A percentile compares a stretch with the other conserved stretches of the same genome.
These are phyloP conservation scores for Hirschfeldia incana DNA, from an alignment of 345 rosid species.

Conservation along the genomic window DNA sequence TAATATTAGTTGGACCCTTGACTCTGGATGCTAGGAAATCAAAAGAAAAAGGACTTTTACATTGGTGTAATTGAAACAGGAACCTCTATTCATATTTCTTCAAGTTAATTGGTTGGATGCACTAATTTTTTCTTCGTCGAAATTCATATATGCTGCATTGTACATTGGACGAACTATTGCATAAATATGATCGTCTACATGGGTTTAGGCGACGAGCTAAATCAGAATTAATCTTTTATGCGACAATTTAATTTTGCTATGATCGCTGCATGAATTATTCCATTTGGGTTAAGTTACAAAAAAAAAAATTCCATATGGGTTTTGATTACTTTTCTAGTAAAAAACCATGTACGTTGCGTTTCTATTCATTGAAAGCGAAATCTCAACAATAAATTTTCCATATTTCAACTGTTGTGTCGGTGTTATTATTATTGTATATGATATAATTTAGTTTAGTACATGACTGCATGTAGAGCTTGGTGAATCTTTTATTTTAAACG, in stretches of 20 bases:
- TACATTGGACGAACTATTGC: background rate
- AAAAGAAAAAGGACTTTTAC: background rate
- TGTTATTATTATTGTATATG: background rate
- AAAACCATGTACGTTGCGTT: conserved; percentile 2
- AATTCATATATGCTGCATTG: background rate
- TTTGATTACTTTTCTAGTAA: conserved; percentile 2
- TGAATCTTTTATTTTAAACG: background rate
- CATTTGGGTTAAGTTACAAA: background rate
- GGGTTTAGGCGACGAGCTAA: background rate
- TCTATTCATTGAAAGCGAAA: conserved; percentile 23
- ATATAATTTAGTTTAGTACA: background rate
- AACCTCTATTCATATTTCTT: background rate
- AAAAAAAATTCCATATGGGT: conserved; percentile 1
- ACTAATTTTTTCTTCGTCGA: background rate
- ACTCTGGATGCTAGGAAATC: background rate
- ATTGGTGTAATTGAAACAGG: background rate
- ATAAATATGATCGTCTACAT: background rate
- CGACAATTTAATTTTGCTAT: background rate
- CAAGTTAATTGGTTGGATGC: background rate
- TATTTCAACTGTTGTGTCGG: conserved; percentile 30
- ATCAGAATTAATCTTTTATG: background rate
- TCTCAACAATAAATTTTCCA: conserved; percentile 11
- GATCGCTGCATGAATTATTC: conserved; percentile 17
- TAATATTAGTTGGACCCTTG: background rate
- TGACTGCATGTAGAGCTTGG: background rate